These are phyloP conservation scores for Beta corolliflora DNA, from an alignment of 179 eudicot genomes.

Conservation along the genomic window DNA sequence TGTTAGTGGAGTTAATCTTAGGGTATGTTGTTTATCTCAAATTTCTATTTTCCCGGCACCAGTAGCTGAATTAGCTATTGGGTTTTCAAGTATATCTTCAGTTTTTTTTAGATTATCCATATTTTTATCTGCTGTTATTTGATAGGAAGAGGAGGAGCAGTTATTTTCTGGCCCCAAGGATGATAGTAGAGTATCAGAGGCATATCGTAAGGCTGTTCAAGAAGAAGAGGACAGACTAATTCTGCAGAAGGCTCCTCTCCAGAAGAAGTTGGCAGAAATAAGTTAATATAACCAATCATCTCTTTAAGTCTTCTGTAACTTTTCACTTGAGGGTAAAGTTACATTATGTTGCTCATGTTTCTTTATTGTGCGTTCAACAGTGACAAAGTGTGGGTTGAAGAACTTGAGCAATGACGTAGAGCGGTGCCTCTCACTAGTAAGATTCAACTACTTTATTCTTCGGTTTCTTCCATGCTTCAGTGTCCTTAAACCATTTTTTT, in stretches of 20 bases:
- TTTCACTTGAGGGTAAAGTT: not conserved
- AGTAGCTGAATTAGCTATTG: not conserved
- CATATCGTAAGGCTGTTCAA: conserved; percentile 87
- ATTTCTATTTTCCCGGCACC: conserved; percentile 15
- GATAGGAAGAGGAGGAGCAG: conserved; percentile 97
- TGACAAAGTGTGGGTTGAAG: conserved; percentile 77
- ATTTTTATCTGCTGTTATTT: conserved; percentile 10
- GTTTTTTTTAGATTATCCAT: not conserved
- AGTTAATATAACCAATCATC: conserved; percentile 43
- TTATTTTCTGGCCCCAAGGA: conserved; percentile 85
- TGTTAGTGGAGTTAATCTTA: conserved; percentile 94
- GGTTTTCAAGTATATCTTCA: not conserved
- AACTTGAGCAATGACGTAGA: conserved; percentile 78
- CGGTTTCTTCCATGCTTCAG: conserved; percentile 9
- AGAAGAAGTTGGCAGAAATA: conserved; percentile 80
- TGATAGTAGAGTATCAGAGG: conserved; percentile 85
- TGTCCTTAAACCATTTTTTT: conserved; percentile 35
- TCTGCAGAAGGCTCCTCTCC: conserved; percentile 82
- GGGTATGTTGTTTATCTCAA: conserved; percentile 51
- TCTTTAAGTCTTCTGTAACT: conserved; percentile 13
- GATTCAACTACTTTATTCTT: conserved; percentile 20
- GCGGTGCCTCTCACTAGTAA: conserved; percentile 91
- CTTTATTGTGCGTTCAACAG: conserved; percentile 44
- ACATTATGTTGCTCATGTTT: conserved; percentile 11
- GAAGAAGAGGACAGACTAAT: conserved; percentile 93